phyloP scores from a whole-genome alignment of 1,284 basidiomycete genomes.

The Cutaneotrichosporon cyanovorans region DNA sequence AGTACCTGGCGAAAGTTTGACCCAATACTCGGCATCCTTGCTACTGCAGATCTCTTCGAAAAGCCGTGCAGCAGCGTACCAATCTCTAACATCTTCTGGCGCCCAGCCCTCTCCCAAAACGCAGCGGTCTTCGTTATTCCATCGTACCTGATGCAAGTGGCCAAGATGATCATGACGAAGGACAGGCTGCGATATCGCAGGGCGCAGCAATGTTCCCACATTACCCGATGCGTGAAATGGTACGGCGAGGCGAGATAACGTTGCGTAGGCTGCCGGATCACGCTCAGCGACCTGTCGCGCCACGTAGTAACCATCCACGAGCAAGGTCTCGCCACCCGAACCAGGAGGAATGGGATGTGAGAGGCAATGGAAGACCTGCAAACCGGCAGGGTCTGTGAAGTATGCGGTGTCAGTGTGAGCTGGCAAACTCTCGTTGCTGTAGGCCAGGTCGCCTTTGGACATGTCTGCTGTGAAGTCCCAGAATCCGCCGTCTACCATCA shows the following conservation, averaged over 20 bases:
- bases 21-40: slow-evolving; percentile 82
- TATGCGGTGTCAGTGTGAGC: slow-evolving; percentile 97
- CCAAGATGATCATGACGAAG: slow-evolving; percentile 57
- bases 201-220: slow-evolving; percentile 56
- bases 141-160: slow-evolving; percentile 69
- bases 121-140: slow-evolving; percentile 93
- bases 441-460: slow-evolving; percentile 78
- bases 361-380: slow-evolving; percentile 92
- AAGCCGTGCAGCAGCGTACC: slow-evolving; percentile 74
- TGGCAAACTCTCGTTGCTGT: slow-evolving; percentile 76
- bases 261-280: slow-evolving; percentile 64
- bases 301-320: slow-evolving; percentile 91
- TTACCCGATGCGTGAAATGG: slow-evolving; percentile 86
- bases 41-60: slow-evolving; percentile 74
- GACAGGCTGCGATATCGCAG: slow-evolving; percentile 54
- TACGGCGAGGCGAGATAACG: slow-evolving; percentile 63
- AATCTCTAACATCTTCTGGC: slow-evolving; percentile 58
- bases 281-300: slow-evolving; percentile 68
- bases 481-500: slow-evolving; percentile 67
- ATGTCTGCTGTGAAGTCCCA: slow-evolving; percentile 96
- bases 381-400: slow-evolving; percentile 83
- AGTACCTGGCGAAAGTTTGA: slow-evolving; percentile 75
- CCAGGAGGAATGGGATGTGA: slow-evolving; percentile 64
- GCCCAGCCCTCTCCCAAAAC: slow-evolving; percentile 57
- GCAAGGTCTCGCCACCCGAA: slow-evolving; percentile 73